Evolutionary conservation across 2,329 filamentous ascomycete genomes (phyloP), one percentile per base, ranked within the genome.

Genomic region (Diaporthe australafricana): DNA sequence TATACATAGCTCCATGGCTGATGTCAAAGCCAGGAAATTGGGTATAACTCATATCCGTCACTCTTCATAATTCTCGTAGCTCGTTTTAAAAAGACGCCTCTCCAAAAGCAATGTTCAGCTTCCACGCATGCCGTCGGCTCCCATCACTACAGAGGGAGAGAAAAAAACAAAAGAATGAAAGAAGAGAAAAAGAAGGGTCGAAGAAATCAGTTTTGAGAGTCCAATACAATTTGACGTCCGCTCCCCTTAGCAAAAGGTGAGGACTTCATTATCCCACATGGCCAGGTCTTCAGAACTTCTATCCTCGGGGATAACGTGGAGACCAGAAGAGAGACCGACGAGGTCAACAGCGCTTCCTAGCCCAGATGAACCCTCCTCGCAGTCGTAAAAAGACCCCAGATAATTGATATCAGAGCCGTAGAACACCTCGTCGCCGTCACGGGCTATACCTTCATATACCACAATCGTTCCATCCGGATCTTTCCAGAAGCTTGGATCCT

Each of bases 361-460:
- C 2, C 57, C 56, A 25, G 68, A 70, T 12, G 56, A 65, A 1
- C 68, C 68, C 22, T 70, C 68, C 0, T 70, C 68, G 7, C 45
- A 48, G 11, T 70, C 68, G 17, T 63, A 63, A 27, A 65, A 70
- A 1, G 68, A 70, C 6, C 68, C 68, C 5, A 70, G 68, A n/a
- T 65, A 70, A 57, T 65, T 65, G 48, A 70, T 70, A 4, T 70
- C 68, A 5, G 48, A 45, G 57, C 68, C 68, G 8, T 70, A 70
- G 57, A 47, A 65, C 12, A 55, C 27, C 22, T 70, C 57, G 11
- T 55, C 42, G 4, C 68, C 68, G n/a, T 52, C 68, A 8, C 60
- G 47, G 35, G 60, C 57, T 35, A 70, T 47, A n/a, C 68, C 68
- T n/a, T 70, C 56, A 20, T 65, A 70, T 5, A 70, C 68, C 30